Conservation (phyloP, 345 rosid genomes). For the Diplotaxis tenuifolia region DNA sequence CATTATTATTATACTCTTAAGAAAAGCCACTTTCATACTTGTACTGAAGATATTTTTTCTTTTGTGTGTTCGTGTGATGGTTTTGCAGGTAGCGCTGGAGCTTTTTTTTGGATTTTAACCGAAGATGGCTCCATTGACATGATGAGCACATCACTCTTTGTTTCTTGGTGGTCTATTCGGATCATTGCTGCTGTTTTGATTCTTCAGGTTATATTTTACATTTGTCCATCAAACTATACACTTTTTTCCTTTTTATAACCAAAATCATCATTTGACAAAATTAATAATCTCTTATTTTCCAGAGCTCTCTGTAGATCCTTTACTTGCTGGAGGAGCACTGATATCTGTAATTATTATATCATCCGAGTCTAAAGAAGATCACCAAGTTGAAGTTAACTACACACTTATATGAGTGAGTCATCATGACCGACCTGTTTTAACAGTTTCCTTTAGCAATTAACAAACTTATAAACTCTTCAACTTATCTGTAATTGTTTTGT, state of each 20-base stretch:
- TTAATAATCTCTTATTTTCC: slow-evolving; percentile 34
- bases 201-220: slow-evolving; percentile 66
- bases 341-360: slow-evolving; percentile 51
- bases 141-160: slow-evolving; percentile 67
- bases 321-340: slow-evolving; percentile 64
- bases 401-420: slow-evolving; percentile 52
- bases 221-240: not conserved
- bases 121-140: slow-evolving; percentile 84
- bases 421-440: not conserved
- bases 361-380: slow-evolving; percentile 44
- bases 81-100: slow-evolving; percentile 80
- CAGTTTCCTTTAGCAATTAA: not conserved
- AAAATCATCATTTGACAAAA: slow-evolving; percentile 5
- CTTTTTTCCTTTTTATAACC: not conserved
- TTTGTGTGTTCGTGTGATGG: not conserved
- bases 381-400: slow-evolving; percentile 46
- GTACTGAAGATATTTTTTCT: not conserved
- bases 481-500: no score
- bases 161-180: slow-evolving; percentile 80
- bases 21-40: not conserved
- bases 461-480: not conserved
- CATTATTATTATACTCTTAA: slow-evolving; percentile 10
- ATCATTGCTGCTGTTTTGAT: slow-evolving; percentile 62
- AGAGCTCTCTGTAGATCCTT: slow-evolving; percentile 87
- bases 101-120: slow-evolving; percentile 87